A percentile compares a stretch with the other conserved stretches of the same genome.
Conservation (phyloP, 164 flowering plant genomes). For the Vitis rupestris region DNA sequence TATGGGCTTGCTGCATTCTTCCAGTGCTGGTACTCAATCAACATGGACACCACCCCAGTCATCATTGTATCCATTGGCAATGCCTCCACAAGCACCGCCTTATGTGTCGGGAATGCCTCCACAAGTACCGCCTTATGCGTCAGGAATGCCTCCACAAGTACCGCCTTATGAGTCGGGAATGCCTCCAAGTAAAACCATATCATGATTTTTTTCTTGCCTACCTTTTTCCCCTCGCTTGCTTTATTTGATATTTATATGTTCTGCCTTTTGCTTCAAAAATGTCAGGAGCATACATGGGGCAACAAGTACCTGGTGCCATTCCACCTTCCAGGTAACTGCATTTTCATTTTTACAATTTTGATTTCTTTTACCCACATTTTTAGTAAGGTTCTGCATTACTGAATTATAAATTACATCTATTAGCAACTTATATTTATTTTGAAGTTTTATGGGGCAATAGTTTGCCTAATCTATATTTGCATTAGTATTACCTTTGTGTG, state of each 20-base stretch:
- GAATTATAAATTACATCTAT: too few species aligned
- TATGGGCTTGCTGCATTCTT: slow-evolving; percentile 31
- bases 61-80: slow-evolving; percentile 18
- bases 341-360: neutral
- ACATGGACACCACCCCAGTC: slow-evolving; percentile 51
- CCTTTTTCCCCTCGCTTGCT: neutral
- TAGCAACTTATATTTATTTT: too few species aligned
- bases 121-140: slow-evolving; percentile 28
- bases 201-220: neutral
- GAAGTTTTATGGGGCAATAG: too few species aligned
- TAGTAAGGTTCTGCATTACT: too few species aligned
- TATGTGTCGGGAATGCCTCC: slow-evolving; percentile 31
- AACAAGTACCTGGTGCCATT: slow-evolving; percentile 28
- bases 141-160: slow-evolving; percentile 28
- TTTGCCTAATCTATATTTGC: too few species aligned
- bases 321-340: slow-evolving; percentile 28
- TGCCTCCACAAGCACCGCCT: slow-evolving; percentile 29
- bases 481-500: neutral
- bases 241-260: neutral
- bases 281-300: slow-evolving; percentile 35
- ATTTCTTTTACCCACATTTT: neutral
- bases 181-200: slow-evolving; percentile 38
- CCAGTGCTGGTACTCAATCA: slow-evolving; percentile 39
- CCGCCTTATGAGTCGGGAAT: slow-evolving; percentile 29
- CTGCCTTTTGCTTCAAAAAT: slow-evolving; percentile 5